A percentile compares a stretch with the other conserved stretches of the same genome.
phyloP scores from a whole-genome alignment of 1,139 yeast genomes.

The Taphrina flavorubra region DNA sequence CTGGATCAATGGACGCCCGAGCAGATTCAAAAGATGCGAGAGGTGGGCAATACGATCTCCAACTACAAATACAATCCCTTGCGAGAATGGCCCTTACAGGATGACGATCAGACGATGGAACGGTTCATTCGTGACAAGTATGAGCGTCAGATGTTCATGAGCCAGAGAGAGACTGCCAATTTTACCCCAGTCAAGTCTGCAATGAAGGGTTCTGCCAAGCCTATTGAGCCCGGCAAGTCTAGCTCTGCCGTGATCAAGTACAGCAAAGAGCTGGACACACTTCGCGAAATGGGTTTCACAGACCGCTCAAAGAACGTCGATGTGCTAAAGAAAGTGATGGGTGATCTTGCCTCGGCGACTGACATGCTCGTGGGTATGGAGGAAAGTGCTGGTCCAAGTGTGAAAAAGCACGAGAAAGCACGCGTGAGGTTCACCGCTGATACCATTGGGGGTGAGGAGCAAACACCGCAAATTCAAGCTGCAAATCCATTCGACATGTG shows the following conservation, averaged over 20 bases:
- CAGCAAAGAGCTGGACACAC: conserved; percentile 19
- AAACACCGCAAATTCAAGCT: conserved; percentile 55
- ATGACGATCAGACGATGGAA: conserved; percentile 53
- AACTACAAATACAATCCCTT: conserved; percentile 65
- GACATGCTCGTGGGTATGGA: conserved; percentile 47
- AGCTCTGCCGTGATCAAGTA: conserved; percentile 25
- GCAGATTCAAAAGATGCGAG: conserved; percentile 61
- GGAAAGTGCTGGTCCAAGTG: conserved; percentile 58
- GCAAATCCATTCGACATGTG: conserved; percentile 43
- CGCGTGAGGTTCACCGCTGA: conserved; percentile 55
- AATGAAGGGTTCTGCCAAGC: conserved; percentile 29
- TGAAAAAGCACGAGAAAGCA: conserved; percentile 60
- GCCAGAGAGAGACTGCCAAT: conserved; percentile 40
- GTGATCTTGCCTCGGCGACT: conserved; percentile 34
- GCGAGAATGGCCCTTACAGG: conserved; percentile 49
- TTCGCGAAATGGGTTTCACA: conserved; percentile 30
- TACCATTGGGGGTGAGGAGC: conserved; percentile 59
- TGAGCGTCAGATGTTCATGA: conserved; percentile 48
- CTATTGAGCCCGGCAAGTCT: conserved; percentile 28
- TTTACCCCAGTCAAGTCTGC: conserved; percentile 40
- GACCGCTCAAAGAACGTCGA: conserved; percentile 28
- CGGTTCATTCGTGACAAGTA: conserved; percentile 63
- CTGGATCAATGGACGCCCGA: conserved; percentile 64
- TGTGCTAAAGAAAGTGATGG: conserved; percentile 33
- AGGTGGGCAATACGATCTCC: conserved; percentile 56